Evolutionary conservation across 768 basidiomycete species (phyloP).

Genomic region (Lepiota brunneoincarnata): DNA sequence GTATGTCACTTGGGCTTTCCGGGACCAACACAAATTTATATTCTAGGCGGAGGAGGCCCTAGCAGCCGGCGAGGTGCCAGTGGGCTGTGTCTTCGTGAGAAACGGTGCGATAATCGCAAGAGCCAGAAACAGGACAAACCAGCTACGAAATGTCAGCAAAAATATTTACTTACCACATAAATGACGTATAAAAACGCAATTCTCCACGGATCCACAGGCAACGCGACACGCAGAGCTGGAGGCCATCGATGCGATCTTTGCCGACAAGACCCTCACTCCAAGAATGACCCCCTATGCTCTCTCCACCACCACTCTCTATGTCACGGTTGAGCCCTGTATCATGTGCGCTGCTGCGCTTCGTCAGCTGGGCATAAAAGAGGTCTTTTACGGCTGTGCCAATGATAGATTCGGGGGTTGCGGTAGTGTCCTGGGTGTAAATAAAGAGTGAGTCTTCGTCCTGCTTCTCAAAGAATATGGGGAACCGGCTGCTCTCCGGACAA

Average conservation of each 20-base stretch:
- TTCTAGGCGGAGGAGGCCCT: conserved; percentile 83
- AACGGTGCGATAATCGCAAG: conserved; percentile 73
- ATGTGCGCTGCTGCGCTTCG: conserved; percentile 98
- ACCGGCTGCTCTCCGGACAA: neutral
- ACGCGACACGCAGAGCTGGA: conserved; percentile 97
- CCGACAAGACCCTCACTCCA: conserved; percentile 57
- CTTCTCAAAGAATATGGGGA: neutral
- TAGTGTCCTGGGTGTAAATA: conserved; percentile 88
- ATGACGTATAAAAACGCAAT: no score
- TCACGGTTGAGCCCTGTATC: conserved; percentile 98
- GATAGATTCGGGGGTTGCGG: conserved; percentile 97
- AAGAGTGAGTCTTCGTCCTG: conserved; percentile 43
- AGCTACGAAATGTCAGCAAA: conserved; percentile 77
- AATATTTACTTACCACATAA: conserved; percentile 1
- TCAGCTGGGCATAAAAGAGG: conserved; percentile 87
- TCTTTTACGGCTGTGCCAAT: conserved; percentile 92
- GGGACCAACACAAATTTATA: conserved; percentile 12
- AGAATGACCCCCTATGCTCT: conserved; percentile 57
- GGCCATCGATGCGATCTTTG: conserved; percentile 86
- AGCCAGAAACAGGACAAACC: conserved; percentile 92
- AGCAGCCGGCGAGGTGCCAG: conserved; percentile 84
- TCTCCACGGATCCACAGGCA: conserved; percentile 51
- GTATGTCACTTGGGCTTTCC: conserved; percentile 33
- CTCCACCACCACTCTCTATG: conserved; percentile 81
- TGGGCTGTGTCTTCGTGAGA: conserved; percentile 93